Conservation (phyloP, 192 early-diverging fungal genomes). For the Haplosporangium gracile region DNA sequence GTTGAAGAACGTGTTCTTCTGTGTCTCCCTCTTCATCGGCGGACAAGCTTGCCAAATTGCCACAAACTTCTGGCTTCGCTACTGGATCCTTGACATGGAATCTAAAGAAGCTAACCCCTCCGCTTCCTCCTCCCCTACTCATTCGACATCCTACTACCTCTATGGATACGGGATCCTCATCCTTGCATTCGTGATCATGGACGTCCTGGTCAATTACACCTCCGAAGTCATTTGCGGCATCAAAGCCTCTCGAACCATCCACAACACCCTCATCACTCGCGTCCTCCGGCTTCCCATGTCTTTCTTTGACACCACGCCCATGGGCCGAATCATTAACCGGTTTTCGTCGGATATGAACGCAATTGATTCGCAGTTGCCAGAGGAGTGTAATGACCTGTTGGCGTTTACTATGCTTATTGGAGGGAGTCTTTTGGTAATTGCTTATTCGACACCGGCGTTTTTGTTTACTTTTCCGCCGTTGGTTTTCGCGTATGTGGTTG, state of each 20-base stretch:
- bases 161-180: slow-evolving; percentile 69
- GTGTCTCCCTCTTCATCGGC: neutral
- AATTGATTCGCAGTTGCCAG: slow-evolving; percentile 72
- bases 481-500: neutral
- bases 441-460: slow-evolving; percentile 75
- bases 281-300: slow-evolving; percentile 77
- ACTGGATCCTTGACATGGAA: slow-evolving; percentile 11
- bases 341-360: slow-evolving; percentile 87
- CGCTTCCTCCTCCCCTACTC: neutral
- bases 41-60: slow-evolving; percentile 12
- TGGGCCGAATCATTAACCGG: slow-evolving; percentile 75
- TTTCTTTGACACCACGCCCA: slow-evolving; percentile 90
- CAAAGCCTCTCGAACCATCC: slow-evolving; percentile 65
- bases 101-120: neutral
- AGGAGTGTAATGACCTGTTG: slow-evolving; percentile 61
- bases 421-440: slow-evolving; percentile 68
- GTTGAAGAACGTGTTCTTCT: neutral
- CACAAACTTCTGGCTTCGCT: slow-evolving; percentile 5
- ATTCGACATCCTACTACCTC: slow-evolving; percentile 67
- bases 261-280: slow-evolving; percentile 61
- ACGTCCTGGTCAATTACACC: neutral
- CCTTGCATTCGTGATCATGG: slow-evolving; percentile 17
- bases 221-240: slow-evolving; percentile 59
- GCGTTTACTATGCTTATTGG: slow-evolving; percentile 59
- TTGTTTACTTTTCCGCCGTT: slow-evolving; percentile 62